Evolutionary conservation across 108 stramenopile genomes (phyloP), one percentile per base, ranked within the genome.

Genomic region (Conticribra weissflogii): DNA sequence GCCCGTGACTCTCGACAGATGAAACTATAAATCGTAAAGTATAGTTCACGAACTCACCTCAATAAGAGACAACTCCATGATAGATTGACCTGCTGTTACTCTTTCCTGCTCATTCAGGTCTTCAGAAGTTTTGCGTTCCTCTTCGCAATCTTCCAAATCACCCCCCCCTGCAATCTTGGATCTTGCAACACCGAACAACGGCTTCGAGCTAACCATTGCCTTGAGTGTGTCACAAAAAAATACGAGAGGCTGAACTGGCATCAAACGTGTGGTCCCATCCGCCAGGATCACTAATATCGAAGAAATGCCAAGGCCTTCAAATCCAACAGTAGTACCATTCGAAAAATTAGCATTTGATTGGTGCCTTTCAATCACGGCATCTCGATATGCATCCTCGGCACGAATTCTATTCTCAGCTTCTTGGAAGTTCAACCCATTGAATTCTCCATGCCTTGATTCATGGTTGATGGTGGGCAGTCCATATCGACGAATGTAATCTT

Each of bases 191-290:
- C 69, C 69, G 53, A 63, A 81, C 5, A 60, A 63, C 18, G 50
- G 52, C 46, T 69, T 52, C 8, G 62, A 71, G 41, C 31, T 25
- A 14, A 76, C 62, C 67, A 74, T 74, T 22, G 69, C 53, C 36
- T 61, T 59, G 17, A 63, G 74, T n/a, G 75, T 76, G 15, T 81
- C 79, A 56, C 74, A 81, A 59, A 65, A 63, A 2, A 55, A 60
- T 70, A 60, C 28, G 15, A 81, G 61, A 52, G 74, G 79, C 56
- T 58, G 54, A 9, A 81, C 57, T 18, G 52, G 62, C 15, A 62
- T 56, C 29, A 25, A 59, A 24, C 34, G 70, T 0, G 70, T 54
- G 1, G 51, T 19, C 30, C 54, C 47, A 55, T 79, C 50, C 27
- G 64, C 18, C 28, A 79, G 29, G 45, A 71, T 22, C 14, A 79